Evolutionary conservation across 2,329 filamentous ascomycete species (phyloP).

Genomic region (Helminthosporium solani): DNA sequence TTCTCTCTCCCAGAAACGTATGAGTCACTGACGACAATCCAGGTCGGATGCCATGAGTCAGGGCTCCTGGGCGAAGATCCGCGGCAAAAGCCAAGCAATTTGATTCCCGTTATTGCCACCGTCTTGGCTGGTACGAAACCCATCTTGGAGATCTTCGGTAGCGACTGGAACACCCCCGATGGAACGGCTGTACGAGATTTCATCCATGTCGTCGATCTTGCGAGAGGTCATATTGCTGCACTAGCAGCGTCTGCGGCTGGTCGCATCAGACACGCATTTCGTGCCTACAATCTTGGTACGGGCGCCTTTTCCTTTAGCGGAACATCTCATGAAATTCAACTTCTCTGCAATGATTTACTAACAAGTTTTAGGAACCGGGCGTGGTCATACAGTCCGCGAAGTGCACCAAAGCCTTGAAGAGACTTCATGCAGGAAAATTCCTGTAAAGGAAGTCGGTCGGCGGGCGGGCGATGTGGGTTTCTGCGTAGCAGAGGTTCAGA

Average conservation of each 20-base stretch:
- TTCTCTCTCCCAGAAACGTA: neutral
- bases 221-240: constrained; percentile 64
- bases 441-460: constrained; percentile 39
- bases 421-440: constrained; percentile 38
- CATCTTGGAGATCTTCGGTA: constrained; percentile 62
- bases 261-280: constrained; percentile 35
- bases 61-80: constrained; percentile 66
- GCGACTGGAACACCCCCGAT: constrained; percentile 65
- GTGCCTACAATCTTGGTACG: constrained; percentile 45
- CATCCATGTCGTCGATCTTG: constrained; percentile 67
- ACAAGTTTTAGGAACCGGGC: constrained; percentile 40
- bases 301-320: neutral
- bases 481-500: constrained; percentile 42
- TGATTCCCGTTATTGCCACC: constrained; percentile 64
- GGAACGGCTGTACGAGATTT: constrained; percentile 68
- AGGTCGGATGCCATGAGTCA: constrained; percentile 63
- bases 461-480: constrained; percentile 46
- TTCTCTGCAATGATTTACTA: constrained; percentile 6
- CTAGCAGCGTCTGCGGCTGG: constrained; percentile 44
- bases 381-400: constrained; percentile 47
- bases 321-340: neutral
- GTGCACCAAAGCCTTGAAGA: constrained; percentile 43
- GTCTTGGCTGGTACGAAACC: constrained; percentile 58
- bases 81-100: constrained; percentile 61
- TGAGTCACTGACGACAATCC: constrained; percentile 10